Percentiles rank a stretch among this genome's conserved stretches.
Evolutionary conservation across 257 asterid genomes (phyloP).

Genomic region (Ilex aquifolium): DNA sequence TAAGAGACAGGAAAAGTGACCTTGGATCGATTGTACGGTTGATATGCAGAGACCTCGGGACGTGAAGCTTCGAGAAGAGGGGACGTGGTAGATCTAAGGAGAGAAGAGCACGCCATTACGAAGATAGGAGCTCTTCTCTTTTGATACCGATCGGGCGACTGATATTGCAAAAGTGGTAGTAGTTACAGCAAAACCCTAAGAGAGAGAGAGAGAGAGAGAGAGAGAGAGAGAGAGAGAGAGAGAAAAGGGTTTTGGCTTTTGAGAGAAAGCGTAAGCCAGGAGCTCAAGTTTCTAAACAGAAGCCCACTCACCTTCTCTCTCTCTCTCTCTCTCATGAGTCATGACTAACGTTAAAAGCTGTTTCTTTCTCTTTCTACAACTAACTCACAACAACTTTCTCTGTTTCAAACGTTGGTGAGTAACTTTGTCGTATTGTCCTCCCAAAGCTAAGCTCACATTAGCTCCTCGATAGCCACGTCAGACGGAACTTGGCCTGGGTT

Average conservation of each 20-base stretch:
- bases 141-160: not conserved
- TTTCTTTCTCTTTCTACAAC: too few relatives aligned
- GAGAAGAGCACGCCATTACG: constrained; percentile 55
- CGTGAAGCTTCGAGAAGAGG: constrained; percentile 32
- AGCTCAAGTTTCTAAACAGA: not conserved
- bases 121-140: not conserved
- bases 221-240: too few relatives aligned
- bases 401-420: too few relatives aligned
- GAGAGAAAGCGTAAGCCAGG: not conserved
- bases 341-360: too few relatives aligned
- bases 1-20: constrained; percentile 13
- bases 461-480: too few relatives aligned
- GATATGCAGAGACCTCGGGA: not conserved
- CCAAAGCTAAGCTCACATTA: too few relatives aligned
- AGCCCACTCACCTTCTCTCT: not conserved
- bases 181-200: not conserved
- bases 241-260: not conserved
- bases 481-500: too few relatives aligned
- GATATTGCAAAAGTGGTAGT: not conserved
- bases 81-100: constrained; percentile 50
- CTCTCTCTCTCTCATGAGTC: too few relatives aligned
- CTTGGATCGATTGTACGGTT: constrained; percentile 30
- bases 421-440: too few relatives aligned
- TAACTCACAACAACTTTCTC: too few relatives aligned
- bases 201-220: not conserved